Evolutionary conservation across 164 flowering plant species (phyloP).

Genomic region (Vitis riparia): DNA sequence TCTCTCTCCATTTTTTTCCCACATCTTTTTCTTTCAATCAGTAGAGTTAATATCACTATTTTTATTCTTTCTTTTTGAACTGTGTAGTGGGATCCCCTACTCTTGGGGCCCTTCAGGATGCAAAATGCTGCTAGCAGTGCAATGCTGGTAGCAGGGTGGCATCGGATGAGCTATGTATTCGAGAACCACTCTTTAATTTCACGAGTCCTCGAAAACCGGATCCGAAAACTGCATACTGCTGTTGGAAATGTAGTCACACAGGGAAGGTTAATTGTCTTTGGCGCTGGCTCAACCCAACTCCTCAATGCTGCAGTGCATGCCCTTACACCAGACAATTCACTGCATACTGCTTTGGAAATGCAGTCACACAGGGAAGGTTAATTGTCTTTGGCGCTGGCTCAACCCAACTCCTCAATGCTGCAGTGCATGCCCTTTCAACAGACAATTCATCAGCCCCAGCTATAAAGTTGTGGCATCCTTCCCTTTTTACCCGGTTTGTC

Average conservation of each 20-base stretch:
- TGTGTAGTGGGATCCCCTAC: constrained; percentile 64
- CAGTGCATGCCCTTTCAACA: constrained; percentile 59
- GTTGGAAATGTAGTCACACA: constrained; percentile 64
- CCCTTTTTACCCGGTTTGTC: constrained; percentile 57
- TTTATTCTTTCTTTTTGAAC: background rate
- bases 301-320: constrained; percentile 67
- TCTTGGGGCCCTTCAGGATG: constrained; percentile 77
- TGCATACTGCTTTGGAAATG: constrained; percentile 62
- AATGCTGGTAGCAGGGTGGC: constrained; percentile 61
- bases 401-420: constrained; percentile 66
- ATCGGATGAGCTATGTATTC: constrained; percentile 56
- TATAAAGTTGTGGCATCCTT: constrained; percentile 47
- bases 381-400: constrained; percentile 73
- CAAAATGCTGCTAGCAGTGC: constrained; percentile 40
- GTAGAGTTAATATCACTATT: no score
- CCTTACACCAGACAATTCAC: constrained; percentile 28
- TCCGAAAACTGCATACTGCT: constrained; percentile 40
- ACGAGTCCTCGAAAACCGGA: constrained; percentile 35
- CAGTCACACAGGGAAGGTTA: constrained; percentile 44
- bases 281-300: constrained; percentile 80
- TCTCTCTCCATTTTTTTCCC: no score
- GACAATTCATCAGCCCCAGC: constrained; percentile 31
- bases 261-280: constrained; percentile 54
- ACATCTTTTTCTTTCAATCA: no score
- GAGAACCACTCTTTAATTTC: constrained; percentile 24